These are phyloP conservation scores for Thraustotheca clavata DNA, from an alignment of 352 stramenopile genomes.

Conservation along the genomic window DNA sequence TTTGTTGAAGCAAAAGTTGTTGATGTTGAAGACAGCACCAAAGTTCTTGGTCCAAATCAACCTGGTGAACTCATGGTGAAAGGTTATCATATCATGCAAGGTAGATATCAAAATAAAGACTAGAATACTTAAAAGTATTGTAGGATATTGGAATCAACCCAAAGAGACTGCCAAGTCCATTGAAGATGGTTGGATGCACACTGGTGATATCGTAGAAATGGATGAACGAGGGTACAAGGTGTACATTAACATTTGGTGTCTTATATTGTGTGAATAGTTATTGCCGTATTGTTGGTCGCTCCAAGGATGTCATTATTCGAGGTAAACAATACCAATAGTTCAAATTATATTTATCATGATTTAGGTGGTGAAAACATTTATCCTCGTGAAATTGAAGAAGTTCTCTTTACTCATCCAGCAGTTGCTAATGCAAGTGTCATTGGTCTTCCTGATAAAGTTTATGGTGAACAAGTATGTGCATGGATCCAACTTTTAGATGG, in stretches of 20 bases:
- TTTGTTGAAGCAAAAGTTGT: slow-evolving; percentile 26
- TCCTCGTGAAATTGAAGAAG: slow-evolving; percentile 16
- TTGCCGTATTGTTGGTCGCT: slow-evolving; percentile 17
- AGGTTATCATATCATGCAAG: slow-evolving; percentile 23
- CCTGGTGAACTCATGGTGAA: slow-evolving; percentile 22
- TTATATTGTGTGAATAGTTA: background rate
- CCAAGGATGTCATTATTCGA: slow-evolving; percentile 21
- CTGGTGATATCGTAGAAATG: slow-evolving; percentile 19
- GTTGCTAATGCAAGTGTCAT: slow-evolving; percentile 25
- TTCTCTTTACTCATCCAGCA: slow-evolving; percentile 1
- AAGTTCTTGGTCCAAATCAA: slow-evolving; percentile 8
- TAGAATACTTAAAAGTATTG: background rate
- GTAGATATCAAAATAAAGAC: background rate
- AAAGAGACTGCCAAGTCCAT: slow-evolving; percentile 11
- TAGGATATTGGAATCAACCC: slow-evolving; percentile 20
- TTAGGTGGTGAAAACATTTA: slow-evolving; percentile 21
- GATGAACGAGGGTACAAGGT: slow-evolving; percentile 11
- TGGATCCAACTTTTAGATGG: slow-evolving; percentile 13
- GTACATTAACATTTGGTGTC: background rate
- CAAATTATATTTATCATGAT: background rate
- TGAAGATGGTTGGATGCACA: slow-evolving; percentile 21
- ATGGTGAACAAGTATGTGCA: slow-evolving; percentile 26
- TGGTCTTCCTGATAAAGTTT: slow-evolving; percentile 23
- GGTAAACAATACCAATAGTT: background rate
- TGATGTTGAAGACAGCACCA: slow-evolving; percentile 17